Conservation (phyloP, 176 grass and related monocot species). For the Ensete glaucum region DNA sequence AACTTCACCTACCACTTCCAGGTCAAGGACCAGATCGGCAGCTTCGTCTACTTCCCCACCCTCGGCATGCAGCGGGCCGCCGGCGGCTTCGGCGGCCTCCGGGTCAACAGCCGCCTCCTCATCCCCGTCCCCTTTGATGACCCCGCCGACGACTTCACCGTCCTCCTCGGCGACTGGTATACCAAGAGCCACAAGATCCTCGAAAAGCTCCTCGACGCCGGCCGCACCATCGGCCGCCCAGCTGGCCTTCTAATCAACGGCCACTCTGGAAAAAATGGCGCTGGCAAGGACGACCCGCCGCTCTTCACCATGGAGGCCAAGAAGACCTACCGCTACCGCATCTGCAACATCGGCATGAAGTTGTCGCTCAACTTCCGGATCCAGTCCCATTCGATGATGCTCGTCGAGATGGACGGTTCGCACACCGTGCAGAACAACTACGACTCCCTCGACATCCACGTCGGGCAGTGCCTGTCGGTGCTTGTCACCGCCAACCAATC, state of each 20-base stretch:
- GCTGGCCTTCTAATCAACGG: slow-evolving; percentile 5
- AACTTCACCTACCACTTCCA: slow-evolving; percentile 13
- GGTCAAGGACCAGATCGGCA: slow-evolving; percentile 17
- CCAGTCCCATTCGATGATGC: slow-evolving; percentile 9
- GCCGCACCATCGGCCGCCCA: neutral
- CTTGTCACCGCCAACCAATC: slow-evolving; percentile 1
- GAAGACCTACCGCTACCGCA: slow-evolving; percentile 10
- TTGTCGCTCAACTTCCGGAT: slow-evolving; percentile 13
- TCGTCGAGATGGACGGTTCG: slow-evolving; percentile 14
- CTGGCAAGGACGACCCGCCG: slow-evolving; percentile 9
- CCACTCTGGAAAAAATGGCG: neutral
- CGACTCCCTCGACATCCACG: slow-evolving; percentile 9
- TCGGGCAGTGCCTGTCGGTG: slow-evolving; percentile 13
- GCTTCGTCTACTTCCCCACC: slow-evolving; percentile 12
- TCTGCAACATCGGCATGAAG: slow-evolving; percentile 17
- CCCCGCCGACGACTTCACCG: slow-evolving; percentile 10
- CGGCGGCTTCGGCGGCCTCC: slow-evolving; percentile 1
- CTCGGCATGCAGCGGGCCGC: slow-evolving; percentile 3
- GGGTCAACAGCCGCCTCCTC: slow-evolving; percentile 12
- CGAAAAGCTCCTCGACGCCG: neutral
- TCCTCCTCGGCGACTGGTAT: slow-evolving; percentile 9
- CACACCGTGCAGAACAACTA: slow-evolving; percentile 10
- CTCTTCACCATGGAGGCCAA: slow-evolving; percentile 10
- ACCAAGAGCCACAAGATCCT: slow-evolving; percentile 21
- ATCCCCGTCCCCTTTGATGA: slow-evolving; percentile 11